phyloP scores from a whole-genome alignment of 1,139 yeast genomes.

The Saccharomyces hybrid region DNA sequence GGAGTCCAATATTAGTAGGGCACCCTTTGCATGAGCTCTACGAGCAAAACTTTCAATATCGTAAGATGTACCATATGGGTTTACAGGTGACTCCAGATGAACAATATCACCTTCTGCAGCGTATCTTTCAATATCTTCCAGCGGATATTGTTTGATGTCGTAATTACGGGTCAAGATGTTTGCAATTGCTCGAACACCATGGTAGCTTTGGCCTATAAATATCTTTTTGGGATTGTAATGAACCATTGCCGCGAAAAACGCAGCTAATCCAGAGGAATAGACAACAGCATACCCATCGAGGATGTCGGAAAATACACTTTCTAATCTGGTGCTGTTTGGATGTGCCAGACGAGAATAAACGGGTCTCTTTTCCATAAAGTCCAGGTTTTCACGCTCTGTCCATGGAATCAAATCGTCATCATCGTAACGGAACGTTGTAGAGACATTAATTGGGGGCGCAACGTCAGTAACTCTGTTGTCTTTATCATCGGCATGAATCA shows the following conservation, averaged over 20 bases:
- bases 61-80: constrained; percentile 69
- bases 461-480: constrained; percentile 36
- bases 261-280: constrained; percentile 73
- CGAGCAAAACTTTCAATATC: constrained; percentile 58
- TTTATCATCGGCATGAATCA: constrained; percentile 58
- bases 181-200: constrained; percentile 71
- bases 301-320: constrained; percentile 53
- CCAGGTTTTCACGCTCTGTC: constrained; percentile 32
- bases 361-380: constrained; percentile 30
- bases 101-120: constrained; percentile 66
- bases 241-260: constrained; percentile 69
- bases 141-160: constrained; percentile 46
- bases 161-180: constrained; percentile 54
- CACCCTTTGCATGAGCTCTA: constrained; percentile 63
- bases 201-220: constrained; percentile 75
- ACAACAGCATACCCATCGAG: constrained; percentile 52
- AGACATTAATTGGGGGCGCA: constrained; percentile 70
- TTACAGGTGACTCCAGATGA: constrained; percentile 81
- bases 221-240: constrained; percentile 66
- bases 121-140: constrained; percentile 44
- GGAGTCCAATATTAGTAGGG: constrained; percentile 65
- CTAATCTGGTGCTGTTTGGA: constrained; percentile 63
- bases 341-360: constrained; percentile 67
- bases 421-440: constrained; percentile 69
- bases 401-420: constrained; percentile 42